Evolutionary conservation across 2,329 filamentous ascomycete species (phyloP).

Genomic region (Acarospora socialis): DNA sequence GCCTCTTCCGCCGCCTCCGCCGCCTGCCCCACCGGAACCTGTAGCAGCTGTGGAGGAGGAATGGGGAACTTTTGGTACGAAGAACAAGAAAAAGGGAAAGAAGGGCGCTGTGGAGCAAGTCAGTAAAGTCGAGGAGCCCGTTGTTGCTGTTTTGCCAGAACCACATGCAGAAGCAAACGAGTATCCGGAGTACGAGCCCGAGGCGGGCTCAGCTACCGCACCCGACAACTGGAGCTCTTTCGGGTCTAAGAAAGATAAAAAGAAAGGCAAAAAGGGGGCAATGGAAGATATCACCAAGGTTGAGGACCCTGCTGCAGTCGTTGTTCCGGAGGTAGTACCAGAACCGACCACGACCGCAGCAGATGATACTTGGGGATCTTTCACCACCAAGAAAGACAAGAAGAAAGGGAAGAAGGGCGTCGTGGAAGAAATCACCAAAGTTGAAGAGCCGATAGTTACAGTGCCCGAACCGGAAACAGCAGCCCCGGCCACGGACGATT

Average conservation of each 20-base stretch:
- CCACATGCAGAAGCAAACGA: constrained; percentile 20
- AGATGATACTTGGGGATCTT: constrained; percentile 21
- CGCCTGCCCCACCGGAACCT: constrained; percentile 3
- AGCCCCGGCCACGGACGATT: constrained; percentile 9
- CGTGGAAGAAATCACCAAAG: constrained; percentile 1
- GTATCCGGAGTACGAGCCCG: constrained; percentile 13
- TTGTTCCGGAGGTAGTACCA: too few relatives aligned
- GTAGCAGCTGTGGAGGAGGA: constrained; percentile 8
- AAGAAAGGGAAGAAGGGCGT: constrained; percentile 25
- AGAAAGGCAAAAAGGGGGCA: constrained; percentile 10
- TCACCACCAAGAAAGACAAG: constrained; percentile 26
- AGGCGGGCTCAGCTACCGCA: too few relatives aligned
- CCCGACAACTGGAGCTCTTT: constrained; percentile 4
- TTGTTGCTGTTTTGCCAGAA: constrained; percentile 9
- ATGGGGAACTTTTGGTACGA: constrained; percentile 9
- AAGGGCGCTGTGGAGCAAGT: constrained; percentile 14
- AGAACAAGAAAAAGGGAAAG: constrained; percentile 25
- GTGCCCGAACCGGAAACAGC: constrained; percentile 19
- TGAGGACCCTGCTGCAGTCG: constrained; percentile 5
- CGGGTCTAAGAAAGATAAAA: constrained; percentile 12
- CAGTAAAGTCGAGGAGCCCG: constrained; percentile 11
- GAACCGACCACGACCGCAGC: too few relatives aligned
- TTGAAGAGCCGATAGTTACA: constrained; percentile 5
- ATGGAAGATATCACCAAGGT: constrained; percentile 11
- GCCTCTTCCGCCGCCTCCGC: constrained; percentile 5